phyloP scores from a whole-genome alignment of 2,329 filamentous ascomycete species.

The Botryotinia calthae region DNA sequence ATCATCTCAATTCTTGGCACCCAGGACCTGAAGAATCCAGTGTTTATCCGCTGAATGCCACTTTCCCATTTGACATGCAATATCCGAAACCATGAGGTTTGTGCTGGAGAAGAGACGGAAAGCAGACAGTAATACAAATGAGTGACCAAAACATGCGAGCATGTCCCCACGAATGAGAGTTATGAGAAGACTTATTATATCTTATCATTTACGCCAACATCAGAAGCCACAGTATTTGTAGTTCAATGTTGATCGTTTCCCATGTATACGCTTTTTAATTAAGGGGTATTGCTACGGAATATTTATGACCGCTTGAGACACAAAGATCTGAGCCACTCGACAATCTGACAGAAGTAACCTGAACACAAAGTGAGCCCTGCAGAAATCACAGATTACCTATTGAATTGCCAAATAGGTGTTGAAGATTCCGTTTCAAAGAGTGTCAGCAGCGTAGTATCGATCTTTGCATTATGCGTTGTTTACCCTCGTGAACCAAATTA shows the following conservation, averaged over 20 bases:
- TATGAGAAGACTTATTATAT: background rate
- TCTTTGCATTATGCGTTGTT: slow-evolving; percentile 7
- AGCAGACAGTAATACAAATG: background rate
- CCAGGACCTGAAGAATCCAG: background rate
- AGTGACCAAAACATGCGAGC: slow-evolving; percentile 11
- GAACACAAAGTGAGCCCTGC: slow-evolving; percentile 1
- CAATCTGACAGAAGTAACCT: slow-evolving; percentile 18
- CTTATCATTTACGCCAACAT: background rate
- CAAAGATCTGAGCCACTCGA: slow-evolving; percentile 20
- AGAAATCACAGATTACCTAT: background rate
- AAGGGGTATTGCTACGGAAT: slow-evolving; percentile 17
- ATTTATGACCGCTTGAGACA: slow-evolving; percentile 7
- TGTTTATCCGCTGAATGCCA: background rate
- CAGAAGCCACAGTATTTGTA: background rate
- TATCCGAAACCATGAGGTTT: background rate
- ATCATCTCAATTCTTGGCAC: background rate
- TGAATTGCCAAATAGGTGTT: background rate
- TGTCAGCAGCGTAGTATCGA: slow-evolving; percentile 8
- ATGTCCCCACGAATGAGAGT: slow-evolving; percentile 4
- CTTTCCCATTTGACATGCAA: background rate
- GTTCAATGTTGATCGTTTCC: background rate
- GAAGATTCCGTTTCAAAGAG: slow-evolving; percentile 1
- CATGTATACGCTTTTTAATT: background rate
- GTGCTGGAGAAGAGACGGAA: background rate
- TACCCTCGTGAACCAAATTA: slow-evolving; percentile 17